A percentile compares a stretch with the other conserved stretches of the same genome.
Conservation (phyloP, 1,139 yeast genomes). For the Pneumocystis sp. region DNA sequence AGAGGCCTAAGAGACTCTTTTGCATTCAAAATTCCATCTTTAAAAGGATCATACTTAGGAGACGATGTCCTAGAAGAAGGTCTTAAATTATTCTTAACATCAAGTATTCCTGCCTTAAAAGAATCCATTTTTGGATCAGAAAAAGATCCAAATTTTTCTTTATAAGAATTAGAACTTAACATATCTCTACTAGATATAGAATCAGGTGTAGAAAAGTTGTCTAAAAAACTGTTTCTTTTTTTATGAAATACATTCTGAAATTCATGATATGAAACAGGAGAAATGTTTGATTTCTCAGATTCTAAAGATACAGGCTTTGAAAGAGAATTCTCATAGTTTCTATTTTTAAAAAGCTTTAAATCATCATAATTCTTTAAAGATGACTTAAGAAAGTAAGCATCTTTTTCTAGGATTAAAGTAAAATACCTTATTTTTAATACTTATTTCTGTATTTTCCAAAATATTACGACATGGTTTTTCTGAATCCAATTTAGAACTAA, state of each 20-base stretch:
- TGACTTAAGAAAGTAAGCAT: not conserved
- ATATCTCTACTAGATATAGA: not conserved
- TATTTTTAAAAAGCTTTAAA: not conserved
- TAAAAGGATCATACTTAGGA: not conserved
- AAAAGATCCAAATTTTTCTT: not conserved
- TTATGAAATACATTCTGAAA: not conserved
- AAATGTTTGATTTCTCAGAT: not conserved
- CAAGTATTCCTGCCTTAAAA: not conserved
- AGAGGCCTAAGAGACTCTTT: not conserved
- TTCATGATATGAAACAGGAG: not conserved
- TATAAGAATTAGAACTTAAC: not conserved
- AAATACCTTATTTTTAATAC: not conserved
- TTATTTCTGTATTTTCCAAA: not conserved
- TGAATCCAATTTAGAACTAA: not conserved
- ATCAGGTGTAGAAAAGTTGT: not conserved
- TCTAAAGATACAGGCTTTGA: not conserved
- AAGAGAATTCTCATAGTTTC: not conserved
- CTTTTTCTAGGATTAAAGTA: not conserved
- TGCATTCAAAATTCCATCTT: not conserved
- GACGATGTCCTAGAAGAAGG: not conserved
- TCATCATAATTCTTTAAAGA: not conserved
- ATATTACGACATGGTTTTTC: not conserved
- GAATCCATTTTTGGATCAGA: not conserved
- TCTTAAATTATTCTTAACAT: not conserved
- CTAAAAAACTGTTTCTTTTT: not conserved